Conservation (phyloP, 768 basidiomycete genomes). For the Chalciporus pseudorubinellus region DNA sequence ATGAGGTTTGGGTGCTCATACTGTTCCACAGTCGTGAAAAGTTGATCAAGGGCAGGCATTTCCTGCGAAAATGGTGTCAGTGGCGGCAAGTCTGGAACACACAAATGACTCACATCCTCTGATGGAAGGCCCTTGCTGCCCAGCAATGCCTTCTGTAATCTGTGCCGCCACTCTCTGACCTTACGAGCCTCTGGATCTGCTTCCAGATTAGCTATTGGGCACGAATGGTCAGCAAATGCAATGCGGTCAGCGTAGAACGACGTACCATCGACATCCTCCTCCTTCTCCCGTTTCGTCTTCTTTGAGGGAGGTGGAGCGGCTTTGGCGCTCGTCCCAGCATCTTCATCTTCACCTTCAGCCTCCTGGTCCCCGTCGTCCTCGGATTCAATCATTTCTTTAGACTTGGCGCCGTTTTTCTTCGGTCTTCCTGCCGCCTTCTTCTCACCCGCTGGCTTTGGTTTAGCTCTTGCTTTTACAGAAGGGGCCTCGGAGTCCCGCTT, state of each 20-base stretch:
- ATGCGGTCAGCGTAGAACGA: slow-evolving; percentile 3
- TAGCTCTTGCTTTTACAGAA: slow-evolving; percentile 38
- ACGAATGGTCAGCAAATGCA: slow-evolving; percentile 5
- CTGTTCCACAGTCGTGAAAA: slow-evolving; percentile 75
- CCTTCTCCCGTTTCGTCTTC: slow-evolving; percentile 59
- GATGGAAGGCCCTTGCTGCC: slow-evolving; percentile 62
- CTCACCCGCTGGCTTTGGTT: slow-evolving; percentile 46
- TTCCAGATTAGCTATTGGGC: slow-evolving; percentile 39
- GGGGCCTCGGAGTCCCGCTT: slow-evolving; percentile 61
- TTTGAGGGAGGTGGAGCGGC: slow-evolving; percentile 62
- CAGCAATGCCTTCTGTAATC: slow-evolving; percentile 84
- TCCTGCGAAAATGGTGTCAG: slow-evolving; percentile 46
- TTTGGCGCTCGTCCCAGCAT: slow-evolving; percentile 50
- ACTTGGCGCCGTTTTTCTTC: slow-evolving; percentile 60
- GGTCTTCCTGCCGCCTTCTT: slow-evolving; percentile 34
- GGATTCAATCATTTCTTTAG: slow-evolving; percentile 62
- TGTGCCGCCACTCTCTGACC: slow-evolving; percentile 91
- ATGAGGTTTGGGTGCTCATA: slow-evolving; percentile 73
- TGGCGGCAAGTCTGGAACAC: slow-evolving; percentile 2
- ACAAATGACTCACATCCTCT: slow-evolving; percentile 49
- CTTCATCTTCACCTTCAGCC: slow-evolving; percentile 45
- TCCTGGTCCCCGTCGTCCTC: slow-evolving; percentile 56
- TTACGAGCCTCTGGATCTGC: slow-evolving; percentile 63
- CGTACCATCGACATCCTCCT: slow-evolving; percentile 61
- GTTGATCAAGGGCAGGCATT: slow-evolving; percentile 67